Evolutionary conservation across 2,329 filamentous ascomycete species (phyloP), one percentile per base, ranked within the genome.

Genomic region (Colletotrichum aenigma): DNA sequence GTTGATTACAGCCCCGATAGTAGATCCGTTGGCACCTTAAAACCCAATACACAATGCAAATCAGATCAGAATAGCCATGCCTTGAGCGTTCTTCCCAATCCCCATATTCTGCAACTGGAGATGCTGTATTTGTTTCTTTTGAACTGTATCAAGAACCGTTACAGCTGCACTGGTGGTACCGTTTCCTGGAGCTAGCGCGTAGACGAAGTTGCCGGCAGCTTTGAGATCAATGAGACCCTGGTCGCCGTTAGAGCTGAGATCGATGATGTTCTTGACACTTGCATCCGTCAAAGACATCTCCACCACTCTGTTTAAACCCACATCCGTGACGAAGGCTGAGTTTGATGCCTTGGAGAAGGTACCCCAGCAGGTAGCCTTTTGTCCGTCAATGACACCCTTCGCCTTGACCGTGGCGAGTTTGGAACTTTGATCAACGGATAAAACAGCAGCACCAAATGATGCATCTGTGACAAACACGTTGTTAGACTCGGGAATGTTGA

Each of bases 241-340:
- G 77, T 90, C 89, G 2, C 86, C 87, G 26, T 86, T 88, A 7
- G 82, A 83, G 9, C 81, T 82, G 4, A 89, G 81, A 66, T 91
- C 87, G 0, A 89, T 78, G 8, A 79, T 78, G 0, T 79, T 80
- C 4, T 89, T 61, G 12, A 93, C 83, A 12, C 83, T 86, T 0
- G 90, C 90, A 74, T 90, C 86, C 0, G 79, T 71, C 1, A 87
- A 61, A 56, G 88, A 88, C 84, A 93, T 88, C 82, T 93, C 91
- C 0, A 93, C 86, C 0, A 94, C 78, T 5, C 87, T 85, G 79
- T 91, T 89, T 4, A 83, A 78, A 0, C 73, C 87, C 0, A 89
- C 89, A 77, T 93, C 92, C 0, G 91, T 89, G 5, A 93, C 89
- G 74, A 91, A 94, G 0, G 88, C 89, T 1, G 86, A 90, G 9